phyloP scores from a whole-genome alignment of 164 flowering plant species.

The Berberis thunbergii region DNA sequence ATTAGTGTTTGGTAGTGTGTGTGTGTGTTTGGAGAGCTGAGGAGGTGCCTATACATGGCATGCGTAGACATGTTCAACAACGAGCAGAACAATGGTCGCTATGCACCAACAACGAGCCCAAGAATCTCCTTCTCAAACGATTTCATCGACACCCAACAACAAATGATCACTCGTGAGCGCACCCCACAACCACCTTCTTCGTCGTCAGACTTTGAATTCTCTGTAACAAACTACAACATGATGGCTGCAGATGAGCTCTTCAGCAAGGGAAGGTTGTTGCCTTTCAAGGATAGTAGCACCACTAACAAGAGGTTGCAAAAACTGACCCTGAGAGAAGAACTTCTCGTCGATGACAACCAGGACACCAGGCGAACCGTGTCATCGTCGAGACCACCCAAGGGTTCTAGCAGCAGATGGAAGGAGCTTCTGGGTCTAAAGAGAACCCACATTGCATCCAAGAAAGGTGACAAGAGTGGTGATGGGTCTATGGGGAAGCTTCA shows the following conservation, averaged over 20 bases:
- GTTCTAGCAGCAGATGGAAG: conserved; percentile 48
- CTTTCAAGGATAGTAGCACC: conserved; percentile 36
- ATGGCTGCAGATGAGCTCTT: conserved; percentile 71
- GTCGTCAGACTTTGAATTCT: conserved; percentile 69
- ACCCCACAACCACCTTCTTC: conserved; percentile 22
- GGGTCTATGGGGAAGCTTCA: conserved; percentile 21
- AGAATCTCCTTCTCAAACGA: conserved; percentile 87
- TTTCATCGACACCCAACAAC: conserved; percentile 45
- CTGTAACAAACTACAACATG: conserved; percentile 38
- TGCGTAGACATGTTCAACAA: conserved; percentile 67
- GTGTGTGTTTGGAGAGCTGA: neutral
- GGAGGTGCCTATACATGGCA: conserved; percentile 32
- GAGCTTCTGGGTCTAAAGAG: conserved; percentile 48
- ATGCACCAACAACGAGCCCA: conserved; percentile 39
- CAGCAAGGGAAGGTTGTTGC: conserved; percentile 57
- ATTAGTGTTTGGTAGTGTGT: neutral
- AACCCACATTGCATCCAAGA: conserved; percentile 22
- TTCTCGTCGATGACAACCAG: conserved; percentile 32
- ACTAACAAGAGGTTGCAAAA: conserved; percentile 19
- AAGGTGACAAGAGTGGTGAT: conserved; percentile 18
- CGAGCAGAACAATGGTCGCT: conserved; percentile 34
- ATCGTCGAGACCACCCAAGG: conserved; percentile 31
- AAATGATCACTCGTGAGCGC: conserved; percentile 31
- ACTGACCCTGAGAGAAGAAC: conserved; percentile 57
- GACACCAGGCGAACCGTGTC: conserved; percentile 6